Evolutionary conservation across 2,329 filamentous ascomycete species (phyloP), one percentile per base, ranked within the genome.

Genomic region (Aspergillus ibericus): DNA sequence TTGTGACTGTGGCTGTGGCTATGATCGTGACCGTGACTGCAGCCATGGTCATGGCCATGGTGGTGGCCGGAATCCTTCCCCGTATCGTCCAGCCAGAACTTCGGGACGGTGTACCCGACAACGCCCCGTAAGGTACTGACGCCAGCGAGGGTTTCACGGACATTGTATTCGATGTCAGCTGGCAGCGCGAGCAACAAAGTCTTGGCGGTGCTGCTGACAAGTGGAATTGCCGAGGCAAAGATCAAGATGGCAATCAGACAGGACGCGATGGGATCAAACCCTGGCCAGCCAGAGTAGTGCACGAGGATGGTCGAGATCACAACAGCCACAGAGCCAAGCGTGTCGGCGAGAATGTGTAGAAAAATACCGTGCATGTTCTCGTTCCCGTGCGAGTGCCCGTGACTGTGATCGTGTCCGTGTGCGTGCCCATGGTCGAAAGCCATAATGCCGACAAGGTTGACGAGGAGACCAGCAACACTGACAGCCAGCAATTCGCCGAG

Each of bases 301-400:
- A 96, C 96, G 20, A 98, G 81, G 0, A 91, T 80, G 0, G 95
- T 99, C 7, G 92, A 97, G 34, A 92, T 86, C 61, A 99, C 96
- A 49, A 99, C 95, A 1, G 95, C 95, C 1, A 93, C 90, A 55
- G 93, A 97, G 25, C 95, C 95, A 29, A 98, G 86, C 0, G 95
- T 96, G 72, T 99, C 95, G 5, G 95, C 95, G 27, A 98, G 82
- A 52, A 99, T 91, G 70, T 99, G 95, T 18, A 99, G 81, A 75
- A 96, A 99, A 65, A 99, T 98, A 12, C 95, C 95, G 67, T 95
- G 86, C 93, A 99, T 97, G 72, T 99, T 99, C 69, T 99, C 95
- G 73, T 96, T 96, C 61, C 92, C 89, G 69, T 93, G 89, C 18
- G 70, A 71, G 60, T 79, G 78, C 34, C 64, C 70, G 58, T 81